Evolutionary conservation across 1,284 basidiomycete genomes (phyloP).

Genomic region (Phellopilus nigrolimitatus): DNA sequence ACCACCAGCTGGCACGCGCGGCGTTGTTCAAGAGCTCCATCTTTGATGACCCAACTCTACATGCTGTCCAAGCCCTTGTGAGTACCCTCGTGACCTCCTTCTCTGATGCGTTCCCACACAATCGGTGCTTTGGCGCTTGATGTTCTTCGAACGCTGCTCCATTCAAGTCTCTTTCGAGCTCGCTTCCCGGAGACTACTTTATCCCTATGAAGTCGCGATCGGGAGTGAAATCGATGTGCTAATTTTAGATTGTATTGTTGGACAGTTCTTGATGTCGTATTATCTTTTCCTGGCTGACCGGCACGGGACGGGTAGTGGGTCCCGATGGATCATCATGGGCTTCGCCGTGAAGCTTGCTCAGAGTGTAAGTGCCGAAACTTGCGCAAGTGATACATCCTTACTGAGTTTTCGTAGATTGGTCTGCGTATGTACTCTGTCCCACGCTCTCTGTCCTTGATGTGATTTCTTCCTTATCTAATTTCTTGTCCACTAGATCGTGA

Average conservation of each 20-base stretch:
- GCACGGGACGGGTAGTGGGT: slow-evolving; percentile 64
- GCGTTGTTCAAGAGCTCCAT: slow-evolving; percentile 67
- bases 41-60: slow-evolving; percentile 69
- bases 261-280: slow-evolving; percentile 70
- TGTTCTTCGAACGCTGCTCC: slow-evolving; percentile 2
- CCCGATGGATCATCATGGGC: slow-evolving; percentile 76
- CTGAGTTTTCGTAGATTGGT: slow-evolving; percentile 48
- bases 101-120: background rate
- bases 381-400: background rate
- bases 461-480: slow-evolving; percentile 19
- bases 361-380: slow-evolving; percentile 46
- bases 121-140: background rate
- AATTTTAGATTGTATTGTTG: slow-evolving; percentile 4
- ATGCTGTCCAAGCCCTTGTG: slow-evolving; percentile 67
- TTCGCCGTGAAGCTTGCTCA: slow-evolving; percentile 73
- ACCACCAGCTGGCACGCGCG: slow-evolving; percentile 67
- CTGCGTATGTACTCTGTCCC: slow-evolving; percentile 62
- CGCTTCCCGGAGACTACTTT: background rate
- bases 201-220: background rate
- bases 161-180: background rate
- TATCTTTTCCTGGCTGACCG: slow-evolving; percentile 72
- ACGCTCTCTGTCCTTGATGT: too few species aligned
- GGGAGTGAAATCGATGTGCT: background rate
- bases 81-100: slow-evolving; percentile 26
- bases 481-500: slow-evolving; percentile 55